Evolutionary conservation across 1,284 basidiomycete genomes (phyloP).

Genomic region (Ceratobasidium sp.): DNA sequence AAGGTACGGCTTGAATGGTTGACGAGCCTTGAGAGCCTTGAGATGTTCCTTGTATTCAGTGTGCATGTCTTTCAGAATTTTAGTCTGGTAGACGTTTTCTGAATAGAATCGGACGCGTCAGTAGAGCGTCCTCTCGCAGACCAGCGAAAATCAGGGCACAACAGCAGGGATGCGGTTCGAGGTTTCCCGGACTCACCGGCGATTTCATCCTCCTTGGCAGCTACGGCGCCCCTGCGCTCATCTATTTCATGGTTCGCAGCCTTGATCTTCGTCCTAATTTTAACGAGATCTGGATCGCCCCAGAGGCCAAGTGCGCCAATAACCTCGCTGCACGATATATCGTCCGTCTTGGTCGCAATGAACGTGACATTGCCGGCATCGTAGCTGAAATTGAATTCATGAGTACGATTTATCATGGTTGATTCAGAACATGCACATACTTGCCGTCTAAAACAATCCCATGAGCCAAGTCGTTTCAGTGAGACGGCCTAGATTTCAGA

Average conservation of each 20-base stretch:
- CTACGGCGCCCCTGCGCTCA: conserved; percentile 49
- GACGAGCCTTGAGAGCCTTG: conserved; percentile 56
- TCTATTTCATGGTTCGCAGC: conserved; percentile 51
- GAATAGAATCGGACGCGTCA: not conserved
- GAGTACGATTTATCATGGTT: not conserved
- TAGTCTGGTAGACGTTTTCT: conserved; percentile 45
- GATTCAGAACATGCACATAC: conserved; percentile 48
- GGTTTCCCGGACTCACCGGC: not conserved
- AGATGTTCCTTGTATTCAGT: conserved; percentile 58
- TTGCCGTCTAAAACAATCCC: conserved; percentile 55
- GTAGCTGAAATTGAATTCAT: conserved; percentile 51
- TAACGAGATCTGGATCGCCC: conserved; percentile 59
- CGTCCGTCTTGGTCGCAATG: conserved; percentile 70
- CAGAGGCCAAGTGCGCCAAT: conserved; percentile 58
- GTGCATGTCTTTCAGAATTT: conserved; percentile 51
- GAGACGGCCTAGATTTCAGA: not conserved
- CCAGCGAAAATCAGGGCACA: not conserved
- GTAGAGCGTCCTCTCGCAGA: not conserved
- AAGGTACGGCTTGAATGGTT: conserved; percentile 54
- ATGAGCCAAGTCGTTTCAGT: not conserved
- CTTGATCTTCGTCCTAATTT: conserved; percentile 57
- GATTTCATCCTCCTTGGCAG: not conserved
- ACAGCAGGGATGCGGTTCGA: not conserved
- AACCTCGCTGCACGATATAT: conserved; percentile 54
- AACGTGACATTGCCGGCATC: conserved; percentile 65